A percentile compares a stretch with the other conserved stretches of the same genome.
These are phyloP conservation scores for Usnea hakonensis DNA, from an alignment of 495 filamentous ascomycete genomes.

Conservation along the genomic window DNA sequence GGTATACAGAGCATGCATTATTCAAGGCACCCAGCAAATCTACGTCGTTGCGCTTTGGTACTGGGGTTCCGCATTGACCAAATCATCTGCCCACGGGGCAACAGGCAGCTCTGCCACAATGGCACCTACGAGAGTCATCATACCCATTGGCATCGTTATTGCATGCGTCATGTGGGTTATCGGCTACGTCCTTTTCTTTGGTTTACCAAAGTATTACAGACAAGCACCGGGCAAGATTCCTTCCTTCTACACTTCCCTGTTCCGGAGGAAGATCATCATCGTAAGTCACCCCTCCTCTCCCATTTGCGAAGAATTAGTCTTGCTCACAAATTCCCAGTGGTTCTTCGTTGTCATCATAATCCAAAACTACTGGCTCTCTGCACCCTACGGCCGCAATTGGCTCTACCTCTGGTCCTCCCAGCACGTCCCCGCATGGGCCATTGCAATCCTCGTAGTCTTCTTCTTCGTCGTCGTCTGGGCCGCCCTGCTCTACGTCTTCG, in stretches of 20 bases:
- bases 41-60: constrained; percentile 60
- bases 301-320: neutral
- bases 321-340: constrained; percentile 15
- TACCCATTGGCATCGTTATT: constrained; percentile 42
- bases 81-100: constrained; percentile 23
- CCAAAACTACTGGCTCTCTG: constrained; percentile 60
- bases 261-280: constrained; percentile 52
- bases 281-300: neutral
- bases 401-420: constrained; percentile 49
- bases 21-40: constrained; percentile 57
- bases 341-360: constrained; percentile 51
- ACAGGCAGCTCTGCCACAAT: constrained; percentile 23
- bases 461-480: constrained; percentile 57
- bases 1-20: constrained; percentile 55
- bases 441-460: constrained; percentile 44
- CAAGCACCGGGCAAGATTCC: constrained; percentile 62
- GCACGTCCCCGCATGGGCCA: constrained; percentile 46
- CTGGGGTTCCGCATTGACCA: constrained; percentile 48
- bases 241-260: constrained; percentile 47
- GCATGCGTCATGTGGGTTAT: constrained; percentile 47
- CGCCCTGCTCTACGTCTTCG: constrained; percentile 40
- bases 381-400: constrained; percentile 58
- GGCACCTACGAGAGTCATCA: constrained; percentile 24
- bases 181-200: constrained; percentile 44
- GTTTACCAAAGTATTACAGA: constrained; percentile 58